Base-by-base conservation (phyloP, 345 rosid genomes). In the Corchorus capsularis region DNA sequence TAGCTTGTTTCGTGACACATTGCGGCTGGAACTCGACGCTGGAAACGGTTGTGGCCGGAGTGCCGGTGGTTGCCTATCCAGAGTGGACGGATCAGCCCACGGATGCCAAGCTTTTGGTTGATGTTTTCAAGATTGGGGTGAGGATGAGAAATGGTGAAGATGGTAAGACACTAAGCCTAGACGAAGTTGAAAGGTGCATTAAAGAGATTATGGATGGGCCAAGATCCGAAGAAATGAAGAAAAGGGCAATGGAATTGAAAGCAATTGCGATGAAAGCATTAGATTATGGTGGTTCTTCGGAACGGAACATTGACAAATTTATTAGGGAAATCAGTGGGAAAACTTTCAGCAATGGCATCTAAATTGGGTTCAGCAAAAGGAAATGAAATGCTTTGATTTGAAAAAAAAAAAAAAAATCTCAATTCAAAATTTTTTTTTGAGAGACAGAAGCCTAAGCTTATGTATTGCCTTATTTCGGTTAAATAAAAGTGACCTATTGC, bases 21-120 rank as follows among this genome's bases (percentile, higher is more conserved):
- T 83, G 92, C 3, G 91, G 94, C 1, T 87, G 90, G 94, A 90
- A 86, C 75, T 89, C 94, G n/a, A 65, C 84, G 35, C 72, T 86
- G 0, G 91, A 90, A 78, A 80, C 89, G 0, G 64, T 87, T 50
- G 83, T 49, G 4, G 75, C 88, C 1, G 94, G 91, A 2, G 84
- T 86, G 50, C 91, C 94, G 0, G 77, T 86, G 14, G 81, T 87
- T 64, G 89, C 87, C 1, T 89, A 82, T 39, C 91, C 88, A 1
- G 79, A 45, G 32, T 91, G 87, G 88, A 74, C 81, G 0, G 89
- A 86, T 78, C 91, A 87, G 69, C 81, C 89, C 0, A 64, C 75
- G 0, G 81, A 83, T 41, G 86, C 87, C 5, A 79, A 87, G 77
- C 61, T 83, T 47, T 41, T 89, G 17, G 84, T 78, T 16, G 91